A percentile compares a stretch with the other conserved stretches of the same genome.
Conservation (phyloP, 2,329 filamentous ascomycete genomes). For the Amauroascus verrucosus region DNA sequence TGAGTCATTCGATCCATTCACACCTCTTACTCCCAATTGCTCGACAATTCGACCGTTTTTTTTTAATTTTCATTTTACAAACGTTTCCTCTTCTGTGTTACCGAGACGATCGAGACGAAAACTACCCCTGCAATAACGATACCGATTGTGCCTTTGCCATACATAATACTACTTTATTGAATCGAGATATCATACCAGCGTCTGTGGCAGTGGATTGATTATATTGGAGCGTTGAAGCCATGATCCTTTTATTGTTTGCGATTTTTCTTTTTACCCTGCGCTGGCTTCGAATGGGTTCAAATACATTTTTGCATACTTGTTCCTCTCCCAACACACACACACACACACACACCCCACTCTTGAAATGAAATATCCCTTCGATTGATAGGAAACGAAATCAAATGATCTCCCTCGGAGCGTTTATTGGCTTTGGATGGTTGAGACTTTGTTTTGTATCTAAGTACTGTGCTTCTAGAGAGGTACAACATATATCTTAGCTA, state of each 20-base stretch:
- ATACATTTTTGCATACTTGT: neutral
- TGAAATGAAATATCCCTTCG: neutral
- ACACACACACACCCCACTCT: slow-evolving; percentile 1
- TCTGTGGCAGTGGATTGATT: neutral
- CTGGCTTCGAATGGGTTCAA: neutral
- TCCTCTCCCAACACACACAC: neutral
- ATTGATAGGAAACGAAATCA: neutral
- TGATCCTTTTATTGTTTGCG: neutral
- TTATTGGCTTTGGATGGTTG: neutral
- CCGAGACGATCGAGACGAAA: neutral
- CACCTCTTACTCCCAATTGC: neutral
- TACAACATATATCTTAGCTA: no score
- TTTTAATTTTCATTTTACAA: neutral
- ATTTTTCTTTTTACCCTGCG: neutral
- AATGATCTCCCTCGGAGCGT: neutral
- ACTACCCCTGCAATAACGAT: no score
- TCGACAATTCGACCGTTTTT: neutral
- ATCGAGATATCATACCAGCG: slow-evolving; percentile 3
- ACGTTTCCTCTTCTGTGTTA: neutral
- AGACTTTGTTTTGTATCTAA: neutral
- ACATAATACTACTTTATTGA: neutral
- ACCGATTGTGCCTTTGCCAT: no score
- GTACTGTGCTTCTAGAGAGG: no score
- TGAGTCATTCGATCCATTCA: neutral
- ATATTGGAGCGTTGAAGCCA: neutral